Evolutionary conservation across 805 yeast species (phyloP).

Genomic region (Myxozyma melibiosi): DNA sequence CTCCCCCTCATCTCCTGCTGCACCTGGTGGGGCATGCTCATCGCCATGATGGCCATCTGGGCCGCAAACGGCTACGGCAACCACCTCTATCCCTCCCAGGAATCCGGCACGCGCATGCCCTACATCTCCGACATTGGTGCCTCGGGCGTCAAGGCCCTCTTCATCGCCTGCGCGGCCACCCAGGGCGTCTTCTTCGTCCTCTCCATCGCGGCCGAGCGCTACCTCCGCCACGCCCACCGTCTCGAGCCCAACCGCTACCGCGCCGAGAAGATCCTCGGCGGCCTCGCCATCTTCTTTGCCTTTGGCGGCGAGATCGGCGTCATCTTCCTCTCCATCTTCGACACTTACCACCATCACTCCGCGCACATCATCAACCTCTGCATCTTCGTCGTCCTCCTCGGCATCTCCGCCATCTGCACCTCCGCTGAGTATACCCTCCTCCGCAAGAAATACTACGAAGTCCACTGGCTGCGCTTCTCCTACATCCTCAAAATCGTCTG

Average conservation of each 20-base stretch:
- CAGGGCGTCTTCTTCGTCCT: constrained; percentile 76
- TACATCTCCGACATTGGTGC: constrained; percentile 90
- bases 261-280: constrained; percentile 49
- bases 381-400: constrained; percentile 69
- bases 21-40: constrained; percentile 91
- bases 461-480: constrained; percentile 45
- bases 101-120: constrained; percentile 49
- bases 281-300: constrained; percentile 52
- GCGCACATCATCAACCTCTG: constrained; percentile 68
- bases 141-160: constrained; percentile 78
- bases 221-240: constrained; percentile 59
- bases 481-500: constrained; percentile 61
- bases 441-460: constrained; percentile 50
- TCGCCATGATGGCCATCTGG: constrained; percentile 79
- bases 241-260: constrained; percentile 55
- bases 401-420: constrained; percentile 53
- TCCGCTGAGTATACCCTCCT: constrained; percentile 48
- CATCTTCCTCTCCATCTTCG: constrained; percentile 70
- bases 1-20: constrained; percentile 67
- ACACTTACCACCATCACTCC: constrained; percentile 57
- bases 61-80: constrained; percentile 60
- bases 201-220: constrained; percentile 63
- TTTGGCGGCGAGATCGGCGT: constrained; percentile 71
- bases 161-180: constrained; percentile 73
- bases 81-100: constrained; percentile 35